Base-by-base conservation (phyloP, 345 rosid species). In the Eucalyptus marginata region DNA sequence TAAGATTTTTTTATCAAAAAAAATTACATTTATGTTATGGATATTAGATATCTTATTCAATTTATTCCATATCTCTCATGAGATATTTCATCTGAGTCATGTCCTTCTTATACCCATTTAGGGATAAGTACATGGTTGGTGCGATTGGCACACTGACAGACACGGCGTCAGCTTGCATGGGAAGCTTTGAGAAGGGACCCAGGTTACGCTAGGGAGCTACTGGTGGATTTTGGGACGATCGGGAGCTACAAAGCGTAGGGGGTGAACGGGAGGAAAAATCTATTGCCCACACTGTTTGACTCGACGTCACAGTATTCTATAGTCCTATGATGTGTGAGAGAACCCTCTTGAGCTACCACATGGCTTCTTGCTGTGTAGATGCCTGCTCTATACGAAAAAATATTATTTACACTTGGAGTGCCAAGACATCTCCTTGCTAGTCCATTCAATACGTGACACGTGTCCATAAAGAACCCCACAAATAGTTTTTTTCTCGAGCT, bases 241-340 rank as follows among this genome's bases (percentile, higher is more conserved):
- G 92, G 85, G 12, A 93, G 93, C 91, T 93, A 92, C 47, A 92
- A 92, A 59, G 90, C 88, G 31, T 51, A 31, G 17, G 94, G 93
- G 49, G 88, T 83, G 16, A 87, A 89, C 17, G 92, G 88, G 46
- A 64, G 94, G 79, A 92, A 92, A 88, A 89, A 89, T 59, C 89
- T 90, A 24, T 59, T 93, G 27, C 93, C 93, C 3, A 90, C 90
- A 14, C 71, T 90, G 86, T 90, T 89, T 15, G 90, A 93, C 86
- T 91, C 89, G 51, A 20, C 40, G 52, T 92, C 92, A 17, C 86
- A 12, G n/a, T 92, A 93, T 89, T 86, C 90, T 10, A 87, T 90
- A 20, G 46, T 90, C 24, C 90, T 88, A 4, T 90, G 88, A 92
- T 4, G 59, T 8, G 59, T 54, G 20, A 58, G 64, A 58, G 66